phyloP scores from a whole-genome alignment of 2,329 filamentous ascomycete species.

The Graphilbum fragrans region DNA sequence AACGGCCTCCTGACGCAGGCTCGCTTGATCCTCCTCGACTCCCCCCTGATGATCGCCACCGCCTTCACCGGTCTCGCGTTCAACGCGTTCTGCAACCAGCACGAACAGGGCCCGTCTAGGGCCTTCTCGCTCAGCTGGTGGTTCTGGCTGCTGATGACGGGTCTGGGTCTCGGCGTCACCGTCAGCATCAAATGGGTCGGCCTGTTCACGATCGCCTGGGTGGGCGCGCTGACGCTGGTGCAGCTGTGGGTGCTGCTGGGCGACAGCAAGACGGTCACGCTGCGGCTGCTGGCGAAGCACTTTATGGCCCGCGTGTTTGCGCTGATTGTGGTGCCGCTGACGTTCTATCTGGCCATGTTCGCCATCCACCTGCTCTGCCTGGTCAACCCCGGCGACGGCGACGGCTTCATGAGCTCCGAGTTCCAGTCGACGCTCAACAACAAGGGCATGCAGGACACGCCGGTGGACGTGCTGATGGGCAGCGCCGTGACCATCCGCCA shows the following conservation, averaged over 20 bases:
- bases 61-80: slow-evolving; percentile 85
- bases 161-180: slow-evolving; percentile 78
- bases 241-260: slow-evolving; percentile 94
- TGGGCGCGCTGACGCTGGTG: slow-evolving; percentile 76
- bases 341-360: slow-evolving; percentile 96
- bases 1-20: slow-evolving; percentile 94
- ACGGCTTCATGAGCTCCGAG: slow-evolving; percentile 99
- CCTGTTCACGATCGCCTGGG: slow-evolving; percentile 97
- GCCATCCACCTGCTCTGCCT: slow-evolving; percentile 91
- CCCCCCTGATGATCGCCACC: slow-evolving; percentile 85
- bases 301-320: slow-evolving; percentile 85
- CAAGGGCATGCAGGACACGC: slow-evolving; percentile 91
- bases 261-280: slow-evolving; percentile 73
- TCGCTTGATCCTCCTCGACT: slow-evolving; percentile 89
- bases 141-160: slow-evolving; percentile 90
- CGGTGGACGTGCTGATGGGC: slow-evolving; percentile 82
- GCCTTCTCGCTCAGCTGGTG: slow-evolving; percentile 90
- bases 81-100: slow-evolving; percentile 89
- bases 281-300: slow-evolving; percentile 85
- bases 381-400: slow-evolving; percentile 88
- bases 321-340: slow-evolving; percentile 74
- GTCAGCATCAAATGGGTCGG: slow-evolving; percentile 98
- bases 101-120: slow-evolving; percentile 79
- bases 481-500: slow-evolving; percentile 80
- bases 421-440: slow-evolving; percentile 96